Conservation (phyloP, 495 filamentous ascomycete species). For the Pyrenula aspistea region DNA sequence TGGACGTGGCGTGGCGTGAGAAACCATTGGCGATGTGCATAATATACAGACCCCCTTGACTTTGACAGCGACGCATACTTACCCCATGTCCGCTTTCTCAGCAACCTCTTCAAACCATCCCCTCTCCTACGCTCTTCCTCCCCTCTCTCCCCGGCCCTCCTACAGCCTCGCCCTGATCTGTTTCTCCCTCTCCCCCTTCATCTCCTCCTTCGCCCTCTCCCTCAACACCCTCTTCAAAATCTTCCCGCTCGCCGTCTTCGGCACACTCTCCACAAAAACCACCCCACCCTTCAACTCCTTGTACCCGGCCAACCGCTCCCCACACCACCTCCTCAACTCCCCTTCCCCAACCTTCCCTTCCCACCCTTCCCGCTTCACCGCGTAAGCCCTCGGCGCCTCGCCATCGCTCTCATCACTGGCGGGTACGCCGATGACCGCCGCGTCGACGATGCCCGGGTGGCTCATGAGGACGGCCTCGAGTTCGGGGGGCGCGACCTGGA, state of each 20-base stretch:
- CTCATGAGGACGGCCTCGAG: conserved; percentile 63
- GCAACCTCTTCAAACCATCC: too few relatives aligned
- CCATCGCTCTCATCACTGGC: conserved; percentile 47
- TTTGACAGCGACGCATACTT: too few relatives aligned
- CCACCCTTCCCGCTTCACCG: conserved; percentile 33
- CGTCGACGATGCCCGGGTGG: conserved; percentile 70
- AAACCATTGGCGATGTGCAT: too few relatives aligned
- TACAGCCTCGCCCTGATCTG: not conserved
- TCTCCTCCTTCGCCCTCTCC: not conserved
- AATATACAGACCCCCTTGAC: too few relatives aligned
- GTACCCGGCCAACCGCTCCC: conserved; percentile 52
- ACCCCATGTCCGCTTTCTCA: too few relatives aligned
- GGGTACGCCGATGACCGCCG: conserved; percentile 64
- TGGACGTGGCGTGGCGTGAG: too few relatives aligned
- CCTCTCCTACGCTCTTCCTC: too few relatives aligned
- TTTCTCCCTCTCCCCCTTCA: not conserved
- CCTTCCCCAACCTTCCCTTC: conserved; percentile 35
- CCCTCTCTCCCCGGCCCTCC: not conserved
- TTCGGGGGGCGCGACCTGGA: conserved; percentile 82
- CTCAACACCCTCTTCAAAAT: conserved; percentile 51
- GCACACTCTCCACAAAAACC: conserved; percentile 67
- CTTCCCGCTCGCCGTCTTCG: conserved; percentile 81
- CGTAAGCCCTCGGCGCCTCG: conserved; percentile 75
- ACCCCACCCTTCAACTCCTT: conserved; percentile 78
- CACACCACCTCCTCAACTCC: conserved; percentile 35